Conservation (phyloP, 2,329 filamentous ascomycete genomes). For the Curvularia hawaiiensis region DNA sequence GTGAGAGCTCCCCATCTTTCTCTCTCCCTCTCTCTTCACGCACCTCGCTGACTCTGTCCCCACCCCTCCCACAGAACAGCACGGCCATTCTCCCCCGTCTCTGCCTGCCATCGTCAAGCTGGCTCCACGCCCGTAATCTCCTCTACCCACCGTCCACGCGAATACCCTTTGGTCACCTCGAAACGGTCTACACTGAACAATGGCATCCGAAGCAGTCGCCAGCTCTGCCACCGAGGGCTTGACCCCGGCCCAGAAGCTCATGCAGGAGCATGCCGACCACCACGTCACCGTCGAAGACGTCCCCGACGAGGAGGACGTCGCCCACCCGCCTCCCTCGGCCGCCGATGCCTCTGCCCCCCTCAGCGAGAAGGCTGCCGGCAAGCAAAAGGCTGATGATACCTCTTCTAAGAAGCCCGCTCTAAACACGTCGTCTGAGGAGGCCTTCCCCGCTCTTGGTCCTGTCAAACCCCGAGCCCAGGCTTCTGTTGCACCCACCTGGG, state of each 20-base stretch:
- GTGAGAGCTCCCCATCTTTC: neutral
- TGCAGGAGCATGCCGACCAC: conserved; percentile 65
- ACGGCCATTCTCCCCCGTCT: neutral
- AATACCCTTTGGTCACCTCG: conserved; percentile 46
- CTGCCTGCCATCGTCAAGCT: conserved; percentile 22
- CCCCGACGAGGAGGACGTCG: conserved; percentile 76
- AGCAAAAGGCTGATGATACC: conserved; percentile 66
- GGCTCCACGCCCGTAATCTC: conserved; percentile 36
- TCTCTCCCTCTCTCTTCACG: neutral
- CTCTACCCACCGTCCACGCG: conserved; percentile 40
- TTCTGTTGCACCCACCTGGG: conserved; percentile 76
- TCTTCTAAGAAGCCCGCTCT: conserved; percentile 53
- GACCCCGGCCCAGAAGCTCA: conserved; percentile 62
- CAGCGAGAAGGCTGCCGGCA: conserved; percentile 69
- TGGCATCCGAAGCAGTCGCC: conserved; percentile 46
- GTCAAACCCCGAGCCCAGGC: conserved; percentile 66
- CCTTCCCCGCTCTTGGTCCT: conserved; percentile 89
- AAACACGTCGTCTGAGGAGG: conserved; percentile 86
- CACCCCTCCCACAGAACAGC: neutral
- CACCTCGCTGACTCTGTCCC: conserved; percentile 5
- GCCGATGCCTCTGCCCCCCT: conserved; percentile 44
- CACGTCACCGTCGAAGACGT: conserved; percentile 79
- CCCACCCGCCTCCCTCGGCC: conserved; percentile 56
- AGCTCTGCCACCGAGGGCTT: conserved; percentile 44
- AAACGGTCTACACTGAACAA: conserved; percentile 46